Evolutionary conservation across 2,329 filamentous ascomycete genomes (phyloP).

Genomic region (Aspergillus clavatus): DNA sequence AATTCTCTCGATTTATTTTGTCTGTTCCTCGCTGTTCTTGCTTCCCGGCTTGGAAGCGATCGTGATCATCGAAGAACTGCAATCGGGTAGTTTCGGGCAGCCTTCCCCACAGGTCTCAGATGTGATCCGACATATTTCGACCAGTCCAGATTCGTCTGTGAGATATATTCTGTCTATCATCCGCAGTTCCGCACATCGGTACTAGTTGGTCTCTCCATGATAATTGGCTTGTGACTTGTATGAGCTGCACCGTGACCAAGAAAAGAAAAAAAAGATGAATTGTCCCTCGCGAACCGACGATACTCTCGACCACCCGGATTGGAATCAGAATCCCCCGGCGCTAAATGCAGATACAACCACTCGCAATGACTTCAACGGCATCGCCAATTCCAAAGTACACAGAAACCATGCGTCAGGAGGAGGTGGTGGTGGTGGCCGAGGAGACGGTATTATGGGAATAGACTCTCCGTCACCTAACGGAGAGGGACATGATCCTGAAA

Average conservation of each 20-base stretch:
- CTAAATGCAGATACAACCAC: slow-evolving; percentile 59
- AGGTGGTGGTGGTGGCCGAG: slow-evolving; percentile 15
- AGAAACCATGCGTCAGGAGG: slow-evolving; percentile 36
- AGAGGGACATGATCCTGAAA: slow-evolving; percentile 19
- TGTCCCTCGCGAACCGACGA: slow-evolving; percentile 60
- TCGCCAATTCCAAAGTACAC: slow-evolving; percentile 54
- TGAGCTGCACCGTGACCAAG: neutral
- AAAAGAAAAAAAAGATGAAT: too few species aligned
- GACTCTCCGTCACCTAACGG: slow-evolving; percentile 17
- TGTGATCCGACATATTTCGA: slow-evolving; percentile 2
- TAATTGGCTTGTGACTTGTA: neutral
- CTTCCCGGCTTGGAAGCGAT: neutral
- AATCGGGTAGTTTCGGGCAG: slow-evolving; percentile 24
- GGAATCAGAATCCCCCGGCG: slow-evolving; percentile 58
- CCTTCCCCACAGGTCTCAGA: slow-evolving; percentile 10
- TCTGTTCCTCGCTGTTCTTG: slow-evolving; percentile 5
- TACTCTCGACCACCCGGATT: slow-evolving; percentile 47
- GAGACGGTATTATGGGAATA: slow-evolving; percentile 22
- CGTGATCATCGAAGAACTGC: slow-evolving; percentile 3
- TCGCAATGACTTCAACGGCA: slow-evolving; percentile 56
- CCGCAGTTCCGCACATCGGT: neutral
- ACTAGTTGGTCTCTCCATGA: neutral
- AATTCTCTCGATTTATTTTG: neutral
- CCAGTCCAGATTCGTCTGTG: neutral
- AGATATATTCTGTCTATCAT: neutral